Evolutionary conservation across 75 land plant species (phyloP).

Genomic region (Cupressus sempervirens): DNA sequence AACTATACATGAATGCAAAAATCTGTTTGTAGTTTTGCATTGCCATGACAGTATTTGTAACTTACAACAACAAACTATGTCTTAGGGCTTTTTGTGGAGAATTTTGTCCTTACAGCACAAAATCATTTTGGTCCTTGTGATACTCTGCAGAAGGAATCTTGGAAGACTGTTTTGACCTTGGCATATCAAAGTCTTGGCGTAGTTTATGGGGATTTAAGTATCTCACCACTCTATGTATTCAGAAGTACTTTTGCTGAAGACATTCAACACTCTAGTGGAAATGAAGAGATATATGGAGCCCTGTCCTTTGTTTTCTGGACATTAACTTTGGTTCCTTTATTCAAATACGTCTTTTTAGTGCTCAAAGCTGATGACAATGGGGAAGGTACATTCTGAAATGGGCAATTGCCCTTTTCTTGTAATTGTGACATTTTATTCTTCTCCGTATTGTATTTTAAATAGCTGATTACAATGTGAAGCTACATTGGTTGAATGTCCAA

Average conservation of each 20-base stretch:
- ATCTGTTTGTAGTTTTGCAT: not conserved
- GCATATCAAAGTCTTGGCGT: conserved; percentile 90
- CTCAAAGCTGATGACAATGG: conserved; percentile 91
- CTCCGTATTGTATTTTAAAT: not conserved
- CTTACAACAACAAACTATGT: not conserved
- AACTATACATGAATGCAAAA: not conserved
- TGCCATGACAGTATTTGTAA: not conserved
- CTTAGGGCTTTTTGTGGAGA: not conserved
- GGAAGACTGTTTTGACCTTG: conserved; percentile 49
- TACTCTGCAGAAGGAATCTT: conserved; percentile 27
- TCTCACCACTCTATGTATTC: conserved; percentile 85
- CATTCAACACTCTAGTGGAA: conserved; percentile 24
- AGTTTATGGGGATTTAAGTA: conserved; percentile 83
- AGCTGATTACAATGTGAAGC: not conserved
- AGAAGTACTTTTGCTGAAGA: conserved; percentile 67
- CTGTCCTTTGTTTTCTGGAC: conserved; percentile 88
- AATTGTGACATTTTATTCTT: not conserved
- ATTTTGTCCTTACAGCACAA: not conserved
- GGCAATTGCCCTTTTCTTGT: not conserved
- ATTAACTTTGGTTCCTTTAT: conserved; percentile 61
- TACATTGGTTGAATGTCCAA: not conserved
- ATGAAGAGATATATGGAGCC: conserved; percentile 76
- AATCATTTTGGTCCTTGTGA: not conserved
- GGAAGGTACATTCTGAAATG: conserved; percentile 36
- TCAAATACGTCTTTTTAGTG: conserved; percentile 65